Conservation (phyloP, 352 stramenopile genomes). For the Globisporangium nagaii region DNA sequence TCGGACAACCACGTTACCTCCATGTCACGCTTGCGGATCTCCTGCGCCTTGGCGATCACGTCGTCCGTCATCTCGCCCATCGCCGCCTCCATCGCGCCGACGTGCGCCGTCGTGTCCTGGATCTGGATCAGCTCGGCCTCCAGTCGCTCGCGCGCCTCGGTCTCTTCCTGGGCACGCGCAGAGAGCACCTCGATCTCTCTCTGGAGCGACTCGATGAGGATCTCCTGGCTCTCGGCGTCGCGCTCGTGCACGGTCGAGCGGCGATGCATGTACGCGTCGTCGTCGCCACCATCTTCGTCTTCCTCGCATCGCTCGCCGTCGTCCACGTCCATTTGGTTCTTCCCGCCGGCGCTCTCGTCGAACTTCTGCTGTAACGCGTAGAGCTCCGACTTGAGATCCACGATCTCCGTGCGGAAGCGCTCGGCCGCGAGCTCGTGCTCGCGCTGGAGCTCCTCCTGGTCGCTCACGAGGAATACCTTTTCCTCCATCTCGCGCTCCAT, state of each 20-base stretch:
- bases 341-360: conserved; percentile 20
- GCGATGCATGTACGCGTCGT: conserved; percentile 21
- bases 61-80: conserved; percentile 78
- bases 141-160: conserved; percentile 39
- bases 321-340: conserved; percentile 8
- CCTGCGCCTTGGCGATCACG: conserved; percentile 67
- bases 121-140: conserved; percentile 56
- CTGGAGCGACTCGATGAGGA: conserved; percentile 62
- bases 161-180: conserved; percentile 57
- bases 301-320: conserved; percentile 15
- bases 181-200: conserved; percentile 65
- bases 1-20: conserved; percentile 20
- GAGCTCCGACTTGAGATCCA: conserved; percentile 84
- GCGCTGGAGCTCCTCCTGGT: conserved; percentile 77
- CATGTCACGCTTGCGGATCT: conserved; percentile 56
- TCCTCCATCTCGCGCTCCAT: conserved; percentile 85
- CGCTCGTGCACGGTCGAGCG: conserved; percentile 56
- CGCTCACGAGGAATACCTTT: conserved; percentile 78
- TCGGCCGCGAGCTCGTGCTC: conserved; percentile 76
- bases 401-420: conserved; percentile 76
- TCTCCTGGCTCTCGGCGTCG: conserved; percentile 53
- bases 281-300: conserved; percentile 19
- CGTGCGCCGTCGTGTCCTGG: conserved; percentile 50
- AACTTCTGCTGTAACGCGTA: conserved; percentile 67
- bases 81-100: conserved; percentile 70